Evolutionary conservation across 2,329 filamentous ascomycete species (phyloP).

Genomic region (Leptographium radiaticola): DNA sequence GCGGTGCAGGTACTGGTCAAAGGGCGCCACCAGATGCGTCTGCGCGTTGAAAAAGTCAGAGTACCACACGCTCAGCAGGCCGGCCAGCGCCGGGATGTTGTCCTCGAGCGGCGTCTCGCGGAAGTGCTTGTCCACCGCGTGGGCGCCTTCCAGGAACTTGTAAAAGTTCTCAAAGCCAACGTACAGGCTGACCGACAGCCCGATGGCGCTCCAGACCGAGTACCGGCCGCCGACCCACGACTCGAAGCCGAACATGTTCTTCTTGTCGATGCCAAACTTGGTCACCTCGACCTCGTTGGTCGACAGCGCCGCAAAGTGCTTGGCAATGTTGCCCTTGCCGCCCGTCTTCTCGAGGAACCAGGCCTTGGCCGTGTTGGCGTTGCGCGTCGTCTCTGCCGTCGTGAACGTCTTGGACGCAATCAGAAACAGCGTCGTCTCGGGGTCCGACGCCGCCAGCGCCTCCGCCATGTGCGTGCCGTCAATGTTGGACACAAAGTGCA

Average conservation of each 20-base stretch:
- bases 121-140: slow-evolving; percentile 99
- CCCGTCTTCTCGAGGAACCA: slow-evolving; percentile 84
- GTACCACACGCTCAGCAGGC: slow-evolving; percentile 95
- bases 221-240: slow-evolving; percentile 98
- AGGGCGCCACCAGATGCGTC: slow-evolving; percentile 93
- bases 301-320: slow-evolving; percentile 96
- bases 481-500: slow-evolving; percentile 99
- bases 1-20: slow-evolving; percentile 97
- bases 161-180: slow-evolving; percentile 97
- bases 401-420: slow-evolving; percentile 99
- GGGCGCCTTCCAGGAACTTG: slow-evolving; percentile 84
- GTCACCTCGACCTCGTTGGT: slow-evolving; percentile 92
- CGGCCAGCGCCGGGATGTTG: slow-evolving; percentile 89
- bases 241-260: slow-evolving; percentile 99
- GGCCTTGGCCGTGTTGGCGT: slow-evolving; percentile 90
- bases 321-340: slow-evolving; percentile 77
- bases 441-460: slow-evolving; percentile 75
- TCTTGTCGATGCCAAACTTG: slow-evolving; percentile 96
- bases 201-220: slow-evolving; percentile 98
- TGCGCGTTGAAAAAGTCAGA: slow-evolving; percentile 97
- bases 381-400: slow-evolving; percentile 91
- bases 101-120: slow-evolving; percentile 75
- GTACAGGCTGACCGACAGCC: slow-evolving; percentile 85
- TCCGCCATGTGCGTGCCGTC: slow-evolving; percentile 97
- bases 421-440: slow-evolving; percentile 97